phyloP scores from a whole-genome alignment of 306 rosid genomes.

The Trifolium pratense region DNA sequence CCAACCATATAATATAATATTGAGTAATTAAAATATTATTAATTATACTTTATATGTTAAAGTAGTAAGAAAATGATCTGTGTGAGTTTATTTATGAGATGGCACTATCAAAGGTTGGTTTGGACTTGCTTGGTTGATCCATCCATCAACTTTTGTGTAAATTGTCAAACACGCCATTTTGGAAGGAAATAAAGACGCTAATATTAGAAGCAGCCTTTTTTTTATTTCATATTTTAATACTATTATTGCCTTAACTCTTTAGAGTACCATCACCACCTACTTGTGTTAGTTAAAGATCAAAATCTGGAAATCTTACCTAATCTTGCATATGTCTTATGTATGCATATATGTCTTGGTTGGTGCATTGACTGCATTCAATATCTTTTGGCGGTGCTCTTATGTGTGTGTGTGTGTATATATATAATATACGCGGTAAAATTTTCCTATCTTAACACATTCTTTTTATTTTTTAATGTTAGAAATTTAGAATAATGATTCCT shows the following conservation, averaged over 20 bases:
- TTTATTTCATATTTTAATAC: not conserved
- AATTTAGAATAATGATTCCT: too few species aligned
- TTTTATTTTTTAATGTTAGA: too few species aligned
- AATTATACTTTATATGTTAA: too few species aligned
- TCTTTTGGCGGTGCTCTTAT: too few species aligned
- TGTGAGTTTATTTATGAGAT: constrained; percentile 19
- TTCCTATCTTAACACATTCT: too few species aligned
- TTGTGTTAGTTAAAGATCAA: not conserved
- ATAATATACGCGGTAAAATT: too few species aligned
- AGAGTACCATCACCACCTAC: not conserved
- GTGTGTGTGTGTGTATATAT: too few species aligned
- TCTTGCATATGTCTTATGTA: too few species aligned
- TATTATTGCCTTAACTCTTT: too few species aligned
- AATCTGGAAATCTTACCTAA: not conserved
- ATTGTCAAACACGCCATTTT: constrained; percentile 46
- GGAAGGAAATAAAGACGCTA: constrained; percentile 32
- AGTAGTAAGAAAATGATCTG: constrained; percentile 15
- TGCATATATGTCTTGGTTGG: too few species aligned
- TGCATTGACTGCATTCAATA: too few species aligned
- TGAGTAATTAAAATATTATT: not conserved
- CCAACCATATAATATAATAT: not conserved
- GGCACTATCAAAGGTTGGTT: constrained; percentile 41
- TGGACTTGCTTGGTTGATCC: constrained; percentile 34
- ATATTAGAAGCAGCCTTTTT: not conserved
- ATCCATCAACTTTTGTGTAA: not conserved